Conservation (phyloP, 1,139 yeast genomes). For the Geotrichum restrictum region DNA sequence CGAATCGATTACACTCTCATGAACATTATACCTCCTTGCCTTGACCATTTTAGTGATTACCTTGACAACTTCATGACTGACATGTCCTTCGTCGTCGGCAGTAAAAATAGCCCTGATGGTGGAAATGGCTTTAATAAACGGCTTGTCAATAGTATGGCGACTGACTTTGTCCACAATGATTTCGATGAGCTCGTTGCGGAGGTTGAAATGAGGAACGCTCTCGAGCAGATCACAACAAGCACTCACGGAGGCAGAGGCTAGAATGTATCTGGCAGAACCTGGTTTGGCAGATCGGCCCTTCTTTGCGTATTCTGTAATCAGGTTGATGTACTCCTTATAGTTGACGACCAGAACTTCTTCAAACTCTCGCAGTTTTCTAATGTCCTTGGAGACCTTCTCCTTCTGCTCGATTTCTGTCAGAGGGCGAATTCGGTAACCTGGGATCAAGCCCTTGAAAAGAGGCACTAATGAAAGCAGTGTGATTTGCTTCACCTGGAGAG, state of each 20-base stretch:
- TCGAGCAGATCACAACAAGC: constrained; percentile 77
- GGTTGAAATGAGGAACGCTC: constrained; percentile 74
- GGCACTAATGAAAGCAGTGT: constrained; percentile 77
- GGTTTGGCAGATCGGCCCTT: constrained; percentile 32
- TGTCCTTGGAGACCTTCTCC: constrained; percentile 79
- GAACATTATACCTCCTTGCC: constrained; percentile 73
- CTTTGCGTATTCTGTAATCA: constrained; percentile 39
- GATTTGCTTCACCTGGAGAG: constrained; percentile 66
- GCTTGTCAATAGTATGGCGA: constrained; percentile 35
- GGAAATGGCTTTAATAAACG: constrained; percentile 58
- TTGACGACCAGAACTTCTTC: constrained; percentile 72
- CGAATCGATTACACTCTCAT: constrained; percentile 74
- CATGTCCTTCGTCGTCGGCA: constrained; percentile 75
- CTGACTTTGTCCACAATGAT: constrained; percentile 52
- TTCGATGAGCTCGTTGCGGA: constrained; percentile 64
- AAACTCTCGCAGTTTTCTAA: constrained; percentile 66
- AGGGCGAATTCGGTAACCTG: constrained; percentile 82
- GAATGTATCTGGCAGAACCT: constrained; percentile 39
- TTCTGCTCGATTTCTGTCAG: constrained; percentile 74
- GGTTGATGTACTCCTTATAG: constrained; percentile 65
- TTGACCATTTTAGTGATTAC: constrained; percentile 65
- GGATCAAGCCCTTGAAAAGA: constrained; percentile 79
- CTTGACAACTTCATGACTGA: constrained; percentile 69
- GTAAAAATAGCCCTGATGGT: constrained; percentile 61
- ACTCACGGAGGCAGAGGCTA: constrained; percentile 60